phyloP scores from a whole-genome alignment of 495 filamentous ascomycete species.

The Penicillium angulare region DNA sequence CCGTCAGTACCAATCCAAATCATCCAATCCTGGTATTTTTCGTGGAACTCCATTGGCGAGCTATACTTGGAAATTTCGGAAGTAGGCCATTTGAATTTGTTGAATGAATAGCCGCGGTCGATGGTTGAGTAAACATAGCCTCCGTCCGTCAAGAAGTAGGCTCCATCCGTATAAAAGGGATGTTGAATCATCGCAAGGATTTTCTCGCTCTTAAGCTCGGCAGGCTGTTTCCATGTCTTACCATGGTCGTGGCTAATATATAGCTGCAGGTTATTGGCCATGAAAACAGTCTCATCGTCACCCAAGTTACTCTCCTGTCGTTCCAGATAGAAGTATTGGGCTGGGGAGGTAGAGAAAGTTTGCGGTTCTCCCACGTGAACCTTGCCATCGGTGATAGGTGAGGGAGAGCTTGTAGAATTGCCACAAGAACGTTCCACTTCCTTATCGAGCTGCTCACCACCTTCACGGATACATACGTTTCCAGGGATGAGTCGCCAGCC shows the following conservation, averaged over 20 bases:
- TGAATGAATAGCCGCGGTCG: slow-evolving; percentile 67
- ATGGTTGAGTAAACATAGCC: slow-evolving; percentile 73
- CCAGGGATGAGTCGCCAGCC: slow-evolving; percentile 93
- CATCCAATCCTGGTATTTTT: slow-evolving; percentile 75
- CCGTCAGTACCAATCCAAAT: slow-evolving; percentile 80
- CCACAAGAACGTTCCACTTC: slow-evolving; percentile 50
- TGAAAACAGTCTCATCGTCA: slow-evolving; percentile 80
- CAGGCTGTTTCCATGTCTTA: slow-evolving; percentile 68
- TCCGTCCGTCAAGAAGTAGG: slow-evolving; percentile 75
- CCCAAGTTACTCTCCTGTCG: slow-evolving; percentile 61
- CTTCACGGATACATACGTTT: slow-evolving; percentile 71
- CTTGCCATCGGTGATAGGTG: slow-evolving; percentile 57
- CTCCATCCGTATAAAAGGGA: slow-evolving; percentile 71
- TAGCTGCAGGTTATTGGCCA: slow-evolving; percentile 64
- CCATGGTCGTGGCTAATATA: slow-evolving; percentile 80
- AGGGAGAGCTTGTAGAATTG: slow-evolving; percentile 42
- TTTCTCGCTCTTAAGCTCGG: slow-evolving; percentile 54
- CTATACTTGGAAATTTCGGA: slow-evolving; percentile 25
- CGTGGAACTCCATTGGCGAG: slow-evolving; percentile 72
- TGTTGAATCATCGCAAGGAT: slow-evolving; percentile 72
- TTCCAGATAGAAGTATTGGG: slow-evolving; percentile 80
- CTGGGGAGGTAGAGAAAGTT: slow-evolving; percentile 55
- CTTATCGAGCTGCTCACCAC: slow-evolving; percentile 42
- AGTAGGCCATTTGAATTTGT: slow-evolving; percentile 62
- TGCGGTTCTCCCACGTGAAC: slow-evolving; percentile 52